A percentile compares a stretch with the other conserved stretches of the same genome.
phyloP scores from a whole-genome alignment of 805 yeast genomes.

The Saccharomyces eubayanus region DNA sequence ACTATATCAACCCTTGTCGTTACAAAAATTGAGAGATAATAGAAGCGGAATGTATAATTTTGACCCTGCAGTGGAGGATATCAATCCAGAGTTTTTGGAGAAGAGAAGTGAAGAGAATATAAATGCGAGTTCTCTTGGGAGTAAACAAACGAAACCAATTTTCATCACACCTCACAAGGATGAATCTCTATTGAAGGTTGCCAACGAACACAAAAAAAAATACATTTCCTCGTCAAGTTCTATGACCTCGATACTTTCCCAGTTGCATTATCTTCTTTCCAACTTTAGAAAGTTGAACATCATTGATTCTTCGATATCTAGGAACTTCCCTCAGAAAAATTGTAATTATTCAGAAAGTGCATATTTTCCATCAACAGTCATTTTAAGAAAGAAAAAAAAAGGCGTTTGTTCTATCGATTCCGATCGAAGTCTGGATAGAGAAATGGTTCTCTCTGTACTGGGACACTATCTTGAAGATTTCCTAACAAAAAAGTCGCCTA shows the following conservation, averaged over 20 bases:
- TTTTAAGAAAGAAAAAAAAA: conserved; percentile 43
- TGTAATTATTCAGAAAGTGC: conserved; percentile 39
- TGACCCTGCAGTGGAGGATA: conserved; percentile 46
- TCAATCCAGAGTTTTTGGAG: conserved; percentile 34
- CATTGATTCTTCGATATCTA: conserved; percentile 33
- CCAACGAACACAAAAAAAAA: conserved; percentile 26
- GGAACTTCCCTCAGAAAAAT: conserved; percentile 33
- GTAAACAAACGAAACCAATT: conserved; percentile 10
- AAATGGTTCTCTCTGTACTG: conserved; percentile 57
- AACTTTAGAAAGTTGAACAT: conserved; percentile 49
- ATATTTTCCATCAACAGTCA: conserved; percentile 45
- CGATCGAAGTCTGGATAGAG: conserved; percentile 60
- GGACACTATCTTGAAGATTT: conserved; percentile 77
- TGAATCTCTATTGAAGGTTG: conserved; percentile 39
- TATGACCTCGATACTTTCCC: conserved; percentile 67
- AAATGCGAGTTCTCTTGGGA: not conserved
- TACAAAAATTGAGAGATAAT: conserved; percentile 71
- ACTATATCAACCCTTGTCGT: conserved; percentile 64
- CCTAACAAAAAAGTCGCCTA: conserved; percentile 28
- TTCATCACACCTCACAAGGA: conserved; percentile 70
- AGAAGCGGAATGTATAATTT: conserved; percentile 69
- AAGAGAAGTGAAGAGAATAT: conserved; percentile 2
- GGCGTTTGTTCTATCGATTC: conserved; percentile 56
- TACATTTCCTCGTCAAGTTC: conserved; percentile 83
- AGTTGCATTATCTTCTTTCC: conserved; percentile 64